phyloP scores from a whole-genome alignment of 2,329 filamentous ascomycete genomes.

The Nigrograna mackinnonii region DNA sequence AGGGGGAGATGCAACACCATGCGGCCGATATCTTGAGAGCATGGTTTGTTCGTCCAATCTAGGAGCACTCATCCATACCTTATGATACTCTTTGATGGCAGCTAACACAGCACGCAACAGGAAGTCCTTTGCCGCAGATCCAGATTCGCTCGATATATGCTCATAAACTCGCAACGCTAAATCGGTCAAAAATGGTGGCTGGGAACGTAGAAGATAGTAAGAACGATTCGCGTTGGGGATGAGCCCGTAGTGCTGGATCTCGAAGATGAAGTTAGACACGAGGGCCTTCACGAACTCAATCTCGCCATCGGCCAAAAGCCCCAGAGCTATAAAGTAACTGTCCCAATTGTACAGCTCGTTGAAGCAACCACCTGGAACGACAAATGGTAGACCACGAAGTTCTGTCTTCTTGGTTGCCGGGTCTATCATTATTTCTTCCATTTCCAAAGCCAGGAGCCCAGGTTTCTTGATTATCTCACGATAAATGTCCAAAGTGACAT shows the following conservation, averaged over 20 bases:
- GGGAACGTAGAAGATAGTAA: conserved; percentile 88
- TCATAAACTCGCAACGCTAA: conserved; percentile 91
- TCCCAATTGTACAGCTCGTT: conserved; percentile 97
- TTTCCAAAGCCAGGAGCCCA: conserved; percentile 81
- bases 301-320: conserved; percentile 80
- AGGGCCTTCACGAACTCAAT: conserved; percentile 85
- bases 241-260: conserved; percentile 93
- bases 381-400: conserved; percentile 79
- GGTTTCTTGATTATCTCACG: conserved; percentile 80
- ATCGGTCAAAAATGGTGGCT: conserved; percentile 91
- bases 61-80: conserved; percentile 72
- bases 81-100: conserved; percentile 92
- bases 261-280: conserved; percentile 93
- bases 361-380: conserved; percentile 90
- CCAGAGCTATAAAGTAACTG: conserved; percentile 93
- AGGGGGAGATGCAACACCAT: conserved; percentile 79
- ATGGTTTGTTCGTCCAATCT: conserved; percentile 69
- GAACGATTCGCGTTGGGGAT: conserved; percentile 92
- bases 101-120: conserved; percentile 75
- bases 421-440: conserved; percentile 73
- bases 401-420: conserved; percentile 67
- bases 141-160: conserved; percentile 80
- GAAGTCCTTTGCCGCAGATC: conserved; percentile 77
- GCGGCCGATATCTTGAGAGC: conserved; percentile 77
- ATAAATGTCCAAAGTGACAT: conserved; percentile 74